A percentile compares a stretch with the other conserved stretches of the same genome.
These are phyloP conservation scores for Purpureocillium lavendulum DNA, from an alignment of 2,329 filamentous ascomycete species.

Conservation along the genomic window DNA sequence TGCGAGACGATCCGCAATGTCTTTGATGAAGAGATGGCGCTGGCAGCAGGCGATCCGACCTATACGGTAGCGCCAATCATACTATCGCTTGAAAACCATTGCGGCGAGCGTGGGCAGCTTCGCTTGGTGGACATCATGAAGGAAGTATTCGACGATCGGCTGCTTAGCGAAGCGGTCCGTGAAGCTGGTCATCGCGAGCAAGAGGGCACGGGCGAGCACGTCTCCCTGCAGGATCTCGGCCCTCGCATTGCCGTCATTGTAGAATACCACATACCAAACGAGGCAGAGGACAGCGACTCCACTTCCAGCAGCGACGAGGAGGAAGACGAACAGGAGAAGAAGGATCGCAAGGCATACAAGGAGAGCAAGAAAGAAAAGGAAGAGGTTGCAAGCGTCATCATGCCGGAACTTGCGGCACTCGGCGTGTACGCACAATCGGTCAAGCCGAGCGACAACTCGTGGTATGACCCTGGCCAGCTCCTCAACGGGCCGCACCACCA, in stretches of 20 bases:
- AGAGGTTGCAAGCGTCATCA: constrained; percentile 38
- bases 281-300: constrained; percentile 31
- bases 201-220: constrained; percentile 40
- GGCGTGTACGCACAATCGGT: constrained; percentile 64
- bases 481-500: constrained; percentile 55
- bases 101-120: constrained; percentile 47
- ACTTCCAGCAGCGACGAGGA: constrained; percentile 26
- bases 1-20: constrained; percentile 58
- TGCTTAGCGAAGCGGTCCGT: constrained; percentile 49
- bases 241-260: constrained; percentile 60
- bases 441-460: constrained; percentile 57
- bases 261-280: constrained; percentile 53
- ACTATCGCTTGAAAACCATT: constrained; percentile 62
- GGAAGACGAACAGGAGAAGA: constrained; percentile 33
- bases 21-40: constrained; percentile 46
- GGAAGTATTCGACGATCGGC: constrained; percentile 51
- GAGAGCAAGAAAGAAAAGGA: constrained; percentile 43
- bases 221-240: constrained; percentile 49
- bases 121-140: constrained; percentile 57
- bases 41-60: constrained; percentile 25
- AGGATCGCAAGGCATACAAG: constrained; percentile 44
- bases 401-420: constrained; percentile 56
- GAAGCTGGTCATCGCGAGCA: constrained; percentile 48
- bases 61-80: constrained; percentile 48
- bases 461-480: constrained; percentile 44